Conservation (phyloP, 495 filamentous ascomycete genomes). For the Apiosordaria backusii region DNA sequence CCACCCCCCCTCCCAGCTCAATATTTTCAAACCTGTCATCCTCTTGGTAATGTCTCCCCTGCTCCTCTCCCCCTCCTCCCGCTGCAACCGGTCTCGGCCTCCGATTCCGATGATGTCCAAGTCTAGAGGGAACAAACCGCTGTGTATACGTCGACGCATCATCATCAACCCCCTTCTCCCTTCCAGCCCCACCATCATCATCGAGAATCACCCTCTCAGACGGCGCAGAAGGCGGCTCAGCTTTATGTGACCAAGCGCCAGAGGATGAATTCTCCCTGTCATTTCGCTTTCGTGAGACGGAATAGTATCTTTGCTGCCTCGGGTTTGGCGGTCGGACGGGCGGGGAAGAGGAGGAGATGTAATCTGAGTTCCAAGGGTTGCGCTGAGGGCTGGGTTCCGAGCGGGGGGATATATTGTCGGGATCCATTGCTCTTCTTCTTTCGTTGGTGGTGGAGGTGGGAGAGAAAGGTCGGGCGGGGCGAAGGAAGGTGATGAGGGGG, state of each 20-base stretch:
- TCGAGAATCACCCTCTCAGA: not conserved
- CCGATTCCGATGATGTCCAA: not conserved
- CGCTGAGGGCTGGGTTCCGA: not conserved
- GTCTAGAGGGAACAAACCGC: not conserved
- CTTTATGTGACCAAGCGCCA: constrained; percentile 2
- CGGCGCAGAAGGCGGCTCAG: constrained; percentile 3
- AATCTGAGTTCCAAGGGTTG: not conserved
- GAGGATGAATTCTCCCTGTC: not conserved
- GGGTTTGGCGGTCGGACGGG: not conserved
- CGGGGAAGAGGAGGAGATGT: too few species aligned
- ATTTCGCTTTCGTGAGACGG: not conserved
- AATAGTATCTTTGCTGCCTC: not conserved
- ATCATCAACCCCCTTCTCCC: not conserved
- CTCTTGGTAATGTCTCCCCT: not conserved
- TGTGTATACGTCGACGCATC: not conserved
- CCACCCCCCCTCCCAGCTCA: not conserved
- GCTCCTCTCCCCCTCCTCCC: too few species aligned
- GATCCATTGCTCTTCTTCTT: not conserved
- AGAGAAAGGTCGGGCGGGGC: not conserved
- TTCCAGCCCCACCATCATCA: not conserved
- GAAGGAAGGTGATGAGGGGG: not conserved
- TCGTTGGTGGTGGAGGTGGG: not conserved
- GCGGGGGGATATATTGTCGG: constrained; percentile 1
- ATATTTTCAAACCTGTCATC: constrained; percentile 1
- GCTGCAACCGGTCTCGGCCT: not conserved